A percentile compares a stretch with the other conserved stretches of the same genome.
These are phyloP conservation scores for Fusarium hainanense DNA, from an alignment of 2,329 filamentous ascomycete species.

Conservation along the genomic window DNA sequence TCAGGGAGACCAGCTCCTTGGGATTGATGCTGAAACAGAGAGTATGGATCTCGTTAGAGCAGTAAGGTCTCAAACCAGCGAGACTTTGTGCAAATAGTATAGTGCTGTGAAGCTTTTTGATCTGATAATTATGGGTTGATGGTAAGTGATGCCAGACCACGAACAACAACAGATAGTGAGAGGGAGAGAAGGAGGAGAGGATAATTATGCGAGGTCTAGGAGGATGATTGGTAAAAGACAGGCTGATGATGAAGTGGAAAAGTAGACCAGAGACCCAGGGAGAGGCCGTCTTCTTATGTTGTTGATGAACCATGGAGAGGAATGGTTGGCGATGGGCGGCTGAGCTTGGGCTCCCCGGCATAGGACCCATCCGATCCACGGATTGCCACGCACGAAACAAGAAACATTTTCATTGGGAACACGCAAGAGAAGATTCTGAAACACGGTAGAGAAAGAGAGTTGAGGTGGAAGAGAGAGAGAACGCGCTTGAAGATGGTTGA, in stretches of 20 bases:
- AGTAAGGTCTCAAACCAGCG: constrained; percentile 5
- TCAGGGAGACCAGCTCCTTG: constrained; percentile 43
- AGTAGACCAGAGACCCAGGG: constrained; percentile 40
- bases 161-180: constrained; percentile 6
- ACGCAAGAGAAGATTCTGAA: constrained; percentile 41
- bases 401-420: constrained; percentile 39
- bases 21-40: constrained; percentile 22
- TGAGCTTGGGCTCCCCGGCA: constrained; percentile 29
- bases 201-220: constrained; percentile 13
- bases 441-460: constrained; percentile 14
- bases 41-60: constrained; percentile 14
- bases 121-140: constrained; percentile 24
- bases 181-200: background rate
- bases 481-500: constrained; percentile 16
- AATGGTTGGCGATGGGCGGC: constrained; percentile 43
- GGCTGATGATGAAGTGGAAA: constrained; percentile 33
- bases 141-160: constrained; percentile 42
- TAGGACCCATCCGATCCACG: constrained; percentile 36
- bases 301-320: constrained; percentile 10
- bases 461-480: background rate
- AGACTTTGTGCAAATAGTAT: constrained; percentile 7
- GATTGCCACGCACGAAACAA: constrained; percentile 35
- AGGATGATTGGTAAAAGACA: constrained; percentile 45
- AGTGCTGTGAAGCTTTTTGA: constrained; percentile 36
- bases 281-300: constrained; percentile 47